Percentiles rank a stretch among this genome's conserved stretches.
Conservation (phyloP, 192 early-diverging fungal species). For the Umbelopsis isabellina region DNA sequence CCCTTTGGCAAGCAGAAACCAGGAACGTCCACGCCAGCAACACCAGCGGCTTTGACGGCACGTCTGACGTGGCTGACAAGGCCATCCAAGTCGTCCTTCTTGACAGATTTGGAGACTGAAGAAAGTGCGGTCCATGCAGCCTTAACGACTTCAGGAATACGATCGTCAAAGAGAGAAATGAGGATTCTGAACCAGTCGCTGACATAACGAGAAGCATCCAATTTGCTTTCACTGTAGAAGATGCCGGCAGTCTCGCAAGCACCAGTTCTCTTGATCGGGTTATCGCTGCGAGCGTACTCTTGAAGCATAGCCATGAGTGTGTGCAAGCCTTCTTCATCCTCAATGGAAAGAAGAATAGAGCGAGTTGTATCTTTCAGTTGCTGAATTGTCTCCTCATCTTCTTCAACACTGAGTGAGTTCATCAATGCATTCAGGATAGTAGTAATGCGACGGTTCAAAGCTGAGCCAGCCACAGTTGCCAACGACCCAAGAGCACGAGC, state of each 20-base stretch:
- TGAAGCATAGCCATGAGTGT: slow-evolving; percentile 78
- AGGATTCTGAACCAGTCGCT: slow-evolving; percentile 83
- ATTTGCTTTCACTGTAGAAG: slow-evolving; percentile 67
- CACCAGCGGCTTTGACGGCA: slow-evolving; percentile 63
- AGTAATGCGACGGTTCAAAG: slow-evolving; percentile 80
- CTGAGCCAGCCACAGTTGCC: slow-evolving; percentile 87
- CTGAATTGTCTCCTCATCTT: slow-evolving; percentile 60
- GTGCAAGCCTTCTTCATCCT: slow-evolving; percentile 83
- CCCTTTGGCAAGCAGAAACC: slow-evolving; percentile 90
- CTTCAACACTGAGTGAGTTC: slow-evolving; percentile 71
- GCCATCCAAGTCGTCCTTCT: slow-evolving; percentile 88
- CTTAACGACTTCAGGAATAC: slow-evolving; percentile 60
- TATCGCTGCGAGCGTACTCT: slow-evolving; percentile 68
- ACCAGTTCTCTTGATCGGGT: slow-evolving; percentile 49
- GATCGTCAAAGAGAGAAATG: slow-evolving; percentile 71
- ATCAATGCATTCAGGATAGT: slow-evolving; percentile 84
- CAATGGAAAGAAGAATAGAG: slow-evolving; percentile 73
- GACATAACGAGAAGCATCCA: slow-evolving; percentile 68
- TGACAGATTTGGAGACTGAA: slow-evolving; percentile 76
- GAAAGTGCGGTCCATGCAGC: slow-evolving; percentile 82
- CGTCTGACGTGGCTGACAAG: slow-evolving; percentile 72
- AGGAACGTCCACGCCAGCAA: slow-evolving; percentile 61
- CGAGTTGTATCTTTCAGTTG: slow-evolving; percentile 78
- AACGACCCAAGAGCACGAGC: slow-evolving; percentile 88
- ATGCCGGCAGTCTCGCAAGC: slow-evolving; percentile 65